phyloP scores from a whole-genome alignment of 495 filamentous ascomycete species.

The Trichocladium uniseriatum region DNA sequence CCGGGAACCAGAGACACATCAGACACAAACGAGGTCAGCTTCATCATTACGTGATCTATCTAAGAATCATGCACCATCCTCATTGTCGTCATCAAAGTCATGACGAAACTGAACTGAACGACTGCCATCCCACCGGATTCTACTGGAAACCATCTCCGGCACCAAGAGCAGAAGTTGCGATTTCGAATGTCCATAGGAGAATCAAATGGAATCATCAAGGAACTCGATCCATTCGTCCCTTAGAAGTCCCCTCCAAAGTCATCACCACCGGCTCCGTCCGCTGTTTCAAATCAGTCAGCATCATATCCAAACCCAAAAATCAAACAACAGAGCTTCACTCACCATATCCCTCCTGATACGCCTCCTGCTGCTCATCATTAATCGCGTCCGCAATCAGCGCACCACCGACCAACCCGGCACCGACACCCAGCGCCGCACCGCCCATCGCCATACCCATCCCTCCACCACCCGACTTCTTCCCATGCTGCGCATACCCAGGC shows the following conservation, averaged over 20 bases:
- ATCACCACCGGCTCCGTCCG: conserved; percentile 29
- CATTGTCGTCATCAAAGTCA: neutral
- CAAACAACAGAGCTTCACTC: conserved; percentile 7
- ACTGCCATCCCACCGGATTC: neutral
- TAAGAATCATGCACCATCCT: neutral
- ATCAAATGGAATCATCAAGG: too few species aligned
- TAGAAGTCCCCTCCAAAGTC: conserved; percentile 47
- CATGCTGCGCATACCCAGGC: conserved; percentile 5
- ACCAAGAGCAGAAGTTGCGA: too few species aligned
- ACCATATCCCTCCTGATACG: conserved; percentile 39
- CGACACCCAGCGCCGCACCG: conserved; percentile 65
- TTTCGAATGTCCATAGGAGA: too few species aligned
- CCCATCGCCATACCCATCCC: conserved; percentile 57
- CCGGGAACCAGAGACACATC: too few species aligned
- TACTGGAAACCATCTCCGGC: too few species aligned
- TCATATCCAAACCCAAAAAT: neutral
- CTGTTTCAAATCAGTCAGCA: conserved; percentile 14
- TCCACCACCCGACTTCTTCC: conserved; percentile 27
- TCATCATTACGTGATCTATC: neutral
- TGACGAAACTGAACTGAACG: neutral
- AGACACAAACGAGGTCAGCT: neutral
- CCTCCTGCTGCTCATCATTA: conserved; percentile 47
- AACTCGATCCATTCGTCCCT: conserved; percentile 1
- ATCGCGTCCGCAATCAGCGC: conserved; percentile 57
- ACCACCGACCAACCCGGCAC: conserved; percentile 68